These are phyloP conservation scores for Tuber magnatum DNA, from an alignment of 495 filamentous ascomycete species.

Conservation along the genomic window DNA sequence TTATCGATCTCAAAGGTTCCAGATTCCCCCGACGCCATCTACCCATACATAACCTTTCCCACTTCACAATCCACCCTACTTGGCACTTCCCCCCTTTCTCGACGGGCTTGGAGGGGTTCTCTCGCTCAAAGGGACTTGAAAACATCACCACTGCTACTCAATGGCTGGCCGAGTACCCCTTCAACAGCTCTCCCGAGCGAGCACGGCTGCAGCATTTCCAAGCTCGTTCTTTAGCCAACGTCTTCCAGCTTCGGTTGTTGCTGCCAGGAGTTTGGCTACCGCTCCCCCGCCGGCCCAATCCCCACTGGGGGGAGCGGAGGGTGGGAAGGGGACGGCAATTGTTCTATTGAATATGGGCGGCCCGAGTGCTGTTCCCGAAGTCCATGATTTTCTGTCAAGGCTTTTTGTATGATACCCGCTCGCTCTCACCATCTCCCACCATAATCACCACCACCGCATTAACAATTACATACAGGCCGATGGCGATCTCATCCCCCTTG, in stretches of 20 bases:
- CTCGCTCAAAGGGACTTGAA: neutral
- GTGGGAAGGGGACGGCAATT: constrained; percentile 63
- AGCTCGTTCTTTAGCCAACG: constrained; percentile 28
- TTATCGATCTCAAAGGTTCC: neutral
- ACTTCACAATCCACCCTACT: neutral
- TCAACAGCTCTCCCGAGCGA: constrained; percentile 16
- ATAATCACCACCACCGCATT: neutral
- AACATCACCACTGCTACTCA: neutral
- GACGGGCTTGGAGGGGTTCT: neutral
- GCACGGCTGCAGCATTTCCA: constrained; percentile 10
- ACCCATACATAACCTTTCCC: neutral
- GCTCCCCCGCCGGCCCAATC: constrained; percentile 12
- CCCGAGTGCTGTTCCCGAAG: constrained; percentile 78
- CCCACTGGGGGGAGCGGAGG: neutral
- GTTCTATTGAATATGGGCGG: constrained; percentile 99
- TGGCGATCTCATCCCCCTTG: constrained; percentile 91
- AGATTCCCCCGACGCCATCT: neutral
- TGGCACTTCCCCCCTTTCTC: neutral
- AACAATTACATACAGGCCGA: constrained; percentile 57
- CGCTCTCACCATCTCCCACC: neutral
- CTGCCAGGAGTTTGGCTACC: constrained; percentile 22
- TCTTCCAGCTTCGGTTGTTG: constrained; percentile 10
- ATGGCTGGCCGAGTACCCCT: constrained; percentile 28
- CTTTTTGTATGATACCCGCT: constrained; percentile 70
- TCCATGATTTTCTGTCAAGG: constrained; percentile 83